These are phyloP conservation scores for Pleurotus pulmonarius DNA, from an alignment of 768 basidiomycete genomes.

Conservation along the genomic window DNA sequence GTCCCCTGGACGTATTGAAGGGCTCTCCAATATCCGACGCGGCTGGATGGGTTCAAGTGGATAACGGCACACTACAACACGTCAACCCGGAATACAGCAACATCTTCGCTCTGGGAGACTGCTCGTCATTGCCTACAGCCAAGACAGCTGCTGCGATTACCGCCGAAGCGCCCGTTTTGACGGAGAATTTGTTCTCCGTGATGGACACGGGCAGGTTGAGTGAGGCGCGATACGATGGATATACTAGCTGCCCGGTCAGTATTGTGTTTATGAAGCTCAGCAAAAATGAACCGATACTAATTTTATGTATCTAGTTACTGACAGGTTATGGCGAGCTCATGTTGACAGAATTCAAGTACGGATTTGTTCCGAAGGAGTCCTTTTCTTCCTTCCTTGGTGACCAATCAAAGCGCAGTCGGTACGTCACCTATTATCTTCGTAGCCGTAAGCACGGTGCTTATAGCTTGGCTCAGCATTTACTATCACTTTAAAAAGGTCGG, in stretches of 20 bases:
- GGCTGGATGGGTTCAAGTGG: conserved; percentile 87
- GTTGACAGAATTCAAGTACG: conserved; percentile 95
- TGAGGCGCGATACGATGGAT: conserved; percentile 77
- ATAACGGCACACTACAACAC: conserved; percentile 78
- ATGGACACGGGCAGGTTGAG: conserved; percentile 71
- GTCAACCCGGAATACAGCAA: conserved; percentile 76
- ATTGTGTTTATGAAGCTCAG: neutral
- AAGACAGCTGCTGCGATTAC: conserved; percentile 97
- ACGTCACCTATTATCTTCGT: conserved; percentile 15
- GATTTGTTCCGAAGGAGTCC: conserved; percentile 80
- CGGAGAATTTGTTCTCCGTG: conserved; percentile 80
- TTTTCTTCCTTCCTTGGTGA: conserved; percentile 63
- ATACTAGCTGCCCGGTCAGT: conserved; percentile 79
- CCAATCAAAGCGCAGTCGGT: conserved; percentile 77
- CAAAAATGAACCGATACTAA: neutral
- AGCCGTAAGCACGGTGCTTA: neutral
- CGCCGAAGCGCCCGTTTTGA: conserved; percentile 84
- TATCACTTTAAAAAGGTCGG: conserved; percentile 84
- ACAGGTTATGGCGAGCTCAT: conserved; percentile 81
- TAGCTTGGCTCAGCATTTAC: conserved; percentile 49
- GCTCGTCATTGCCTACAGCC: conserved; percentile 87
- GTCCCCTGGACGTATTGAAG: conserved; percentile 79
- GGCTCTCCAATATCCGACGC: conserved; percentile 73
- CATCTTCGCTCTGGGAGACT: conserved; percentile 91
- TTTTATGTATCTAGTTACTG: conserved; percentile 46